Evolutionary conservation across 768 basidiomycete species (phyloP).

Genomic region (Boletus sp.): DNA sequence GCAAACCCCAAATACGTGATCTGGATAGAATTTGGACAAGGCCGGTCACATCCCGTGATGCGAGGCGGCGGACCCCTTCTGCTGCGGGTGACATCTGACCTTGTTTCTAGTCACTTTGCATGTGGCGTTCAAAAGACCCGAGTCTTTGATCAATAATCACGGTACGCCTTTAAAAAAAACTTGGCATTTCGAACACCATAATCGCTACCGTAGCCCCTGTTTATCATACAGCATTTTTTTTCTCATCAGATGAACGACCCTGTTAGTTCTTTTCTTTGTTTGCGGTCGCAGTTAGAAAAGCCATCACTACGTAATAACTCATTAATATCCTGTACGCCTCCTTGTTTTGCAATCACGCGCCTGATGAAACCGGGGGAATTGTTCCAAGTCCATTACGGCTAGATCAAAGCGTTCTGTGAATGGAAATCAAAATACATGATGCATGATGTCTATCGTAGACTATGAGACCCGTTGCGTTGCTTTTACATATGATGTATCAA

Average conservation of each 20-base stretch:
- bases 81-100: conserved; percentile 33
- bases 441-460: conserved; percentile 20
- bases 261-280: conserved; percentile 14
- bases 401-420: conserved; percentile 1
- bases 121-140: conserved; percentile 5
- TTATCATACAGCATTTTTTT: conserved; percentile 9
- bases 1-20: conserved; percentile 18
- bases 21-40: conserved; percentile 23
- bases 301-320: conserved; percentile 4
- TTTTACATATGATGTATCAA: conserved; percentile 27
- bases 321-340: conserved; percentile 5
- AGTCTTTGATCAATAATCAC: conserved; percentile 14
- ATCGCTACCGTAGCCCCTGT: background rate
- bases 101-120: conserved; percentile 4
- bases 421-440: conserved; percentile 18
- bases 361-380: background rate
- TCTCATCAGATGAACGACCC: conserved; percentile 15
- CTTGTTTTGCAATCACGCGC: conserved; percentile 9
- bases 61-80: conserved; percentile 32
- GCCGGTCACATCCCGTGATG: conserved; percentile 24
- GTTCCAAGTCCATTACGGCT: background rate
- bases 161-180: background rate
- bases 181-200: conserved; percentile 5
- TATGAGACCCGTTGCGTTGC: conserved; percentile 16
- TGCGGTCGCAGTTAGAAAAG: background rate